Evolutionary conservation across 164 flowering plant genomes (phyloP).

Genomic region (Euptelea pleiosperma): DNA sequence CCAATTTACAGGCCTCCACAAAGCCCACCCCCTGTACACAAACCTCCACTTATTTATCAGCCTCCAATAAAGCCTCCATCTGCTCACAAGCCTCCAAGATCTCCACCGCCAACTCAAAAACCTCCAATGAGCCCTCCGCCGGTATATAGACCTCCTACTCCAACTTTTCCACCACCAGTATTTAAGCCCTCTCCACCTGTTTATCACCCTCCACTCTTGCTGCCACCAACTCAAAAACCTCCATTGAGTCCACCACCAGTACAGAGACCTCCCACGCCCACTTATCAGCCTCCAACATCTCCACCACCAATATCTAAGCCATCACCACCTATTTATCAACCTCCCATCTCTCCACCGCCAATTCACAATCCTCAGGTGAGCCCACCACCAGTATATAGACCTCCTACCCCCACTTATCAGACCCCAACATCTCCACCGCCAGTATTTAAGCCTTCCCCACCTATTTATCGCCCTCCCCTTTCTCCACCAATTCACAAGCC

Average conservation of each 20-base stretch:
- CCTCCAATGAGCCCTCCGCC: neutral
- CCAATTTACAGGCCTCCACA: neutral
- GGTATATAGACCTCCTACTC: conserved; percentile 1
- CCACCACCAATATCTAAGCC: conserved; percentile 7
- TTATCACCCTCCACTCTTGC: neutral
- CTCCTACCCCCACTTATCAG: conserved; percentile 5
- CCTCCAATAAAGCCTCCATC: neutral
- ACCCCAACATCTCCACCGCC: conserved; percentile 6
- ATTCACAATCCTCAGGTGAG: neutral
- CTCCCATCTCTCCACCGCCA: neutral
- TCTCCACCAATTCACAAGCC: neutral
- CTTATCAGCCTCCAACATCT: neutral
- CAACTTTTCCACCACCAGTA: neutral
- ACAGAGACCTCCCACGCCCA: neutral
- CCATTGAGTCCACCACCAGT: neutral
- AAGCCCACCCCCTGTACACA: too few relatives aligned
- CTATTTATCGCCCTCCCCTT: conserved; percentile 2
- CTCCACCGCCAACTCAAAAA: neutral
- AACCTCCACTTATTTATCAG: neutral
- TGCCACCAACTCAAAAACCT: neutral
- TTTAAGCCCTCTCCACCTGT: neutral
- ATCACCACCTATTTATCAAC: neutral
- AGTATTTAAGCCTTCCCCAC: conserved; percentile 1
- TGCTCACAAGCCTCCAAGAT: too few relatives aligned
- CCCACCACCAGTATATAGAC: conserved; percentile 9